Base-by-base conservation (phyloP, 306 rosid species). In the Biancaea sappan region DNA sequence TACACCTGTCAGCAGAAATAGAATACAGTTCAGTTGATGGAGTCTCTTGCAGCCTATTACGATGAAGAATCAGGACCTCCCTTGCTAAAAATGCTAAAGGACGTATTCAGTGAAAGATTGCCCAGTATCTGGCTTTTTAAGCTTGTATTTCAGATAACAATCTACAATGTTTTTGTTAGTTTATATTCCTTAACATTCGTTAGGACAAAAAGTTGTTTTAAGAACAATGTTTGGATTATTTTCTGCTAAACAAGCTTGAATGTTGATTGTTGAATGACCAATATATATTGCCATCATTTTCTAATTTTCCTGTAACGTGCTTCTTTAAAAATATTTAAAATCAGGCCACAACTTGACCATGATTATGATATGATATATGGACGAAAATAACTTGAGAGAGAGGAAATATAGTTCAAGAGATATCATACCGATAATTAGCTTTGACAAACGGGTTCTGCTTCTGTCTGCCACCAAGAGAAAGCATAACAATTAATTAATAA, bases 401-500 rank as follows among this genome's bases (percentile, higher is more conserved):
- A n/a, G n/a, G n/a, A n/a, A n/a, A n/a, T 38, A 10, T n/a, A 46
- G 28, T 21, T 21, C 8, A 37, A 25, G 68, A 26, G 54, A 59
- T 12, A 50, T n/a, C 58, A 11, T 77, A 81, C 85, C 85, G 5
- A 66, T 72, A 48, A 4, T 41, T 25, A 25, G 74, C 26, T 25
- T 77, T 66, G 79, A 52, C 32, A 77, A 82, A 50, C 62, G 47
- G 34, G 9, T 21, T n/a, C 57, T 73, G 73, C 69, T 69, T 43
- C 47, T 71, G 26, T 77, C 85, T 72, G 82, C 21, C 46, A 53
- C 11, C 18, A 4, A 82, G n/a, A 72, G 63, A 77, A 58, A 66
- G 14, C 60, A 76, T 9, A 56, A 46, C 51, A 53, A 31, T 25
- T 44, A 35, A 53, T 38, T 31, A 69, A 32, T 60, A 50, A 66